phyloP scores from a whole-genome alignment of 2,329 filamentous ascomycete genomes.

The Arthrobotrys conoides region DNA sequence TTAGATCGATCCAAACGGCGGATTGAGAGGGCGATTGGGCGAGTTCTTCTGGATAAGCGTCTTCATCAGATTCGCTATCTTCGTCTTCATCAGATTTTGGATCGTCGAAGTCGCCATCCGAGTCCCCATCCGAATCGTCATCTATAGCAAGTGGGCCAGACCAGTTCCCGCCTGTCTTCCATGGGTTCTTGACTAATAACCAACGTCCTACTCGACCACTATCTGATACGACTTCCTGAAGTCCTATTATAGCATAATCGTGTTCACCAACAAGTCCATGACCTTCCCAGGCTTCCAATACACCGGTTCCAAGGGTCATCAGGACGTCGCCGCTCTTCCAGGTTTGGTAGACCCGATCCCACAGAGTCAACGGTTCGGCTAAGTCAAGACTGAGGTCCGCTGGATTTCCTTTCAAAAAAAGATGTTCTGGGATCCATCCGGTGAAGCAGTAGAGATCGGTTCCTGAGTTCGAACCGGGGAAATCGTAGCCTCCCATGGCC shows the following conservation, averaged over 20 bases:
- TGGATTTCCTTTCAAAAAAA: constrained; percentile 82
- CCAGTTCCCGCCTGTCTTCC: constrained; percentile 86
- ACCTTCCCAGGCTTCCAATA: constrained; percentile 83
- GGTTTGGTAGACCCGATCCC: constrained; percentile 81
- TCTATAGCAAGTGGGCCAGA: constrained; percentile 69
- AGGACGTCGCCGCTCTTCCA: constrained; percentile 86
- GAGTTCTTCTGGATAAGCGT: constrained; percentile 65
- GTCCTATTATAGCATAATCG: constrained; percentile 90
- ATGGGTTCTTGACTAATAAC: constrained; percentile 93
- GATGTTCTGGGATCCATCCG: constrained; percentile 96
- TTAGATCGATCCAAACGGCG: constrained; percentile 94
- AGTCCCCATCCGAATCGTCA: constrained; percentile 61
- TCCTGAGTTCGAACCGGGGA: constrained; percentile 95
- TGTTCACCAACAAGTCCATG: constrained; percentile 90
- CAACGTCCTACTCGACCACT: constrained; percentile 73
- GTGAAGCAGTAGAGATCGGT: constrained; percentile 94
- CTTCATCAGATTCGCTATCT: constrained; percentile 48
- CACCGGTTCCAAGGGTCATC: constrained; percentile 90
- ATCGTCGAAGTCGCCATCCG: constrained; percentile 41
- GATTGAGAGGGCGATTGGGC: constrained; percentile 72
- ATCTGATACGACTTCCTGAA: constrained; percentile 72
- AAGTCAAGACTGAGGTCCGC: constrained; percentile 74
- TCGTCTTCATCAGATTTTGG: constrained; percentile 35
- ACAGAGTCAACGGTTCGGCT: constrained; percentile 80
- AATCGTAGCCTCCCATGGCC: constrained; percentile 94